phyloP scores from a whole-genome alignment of 257 asterid species.

The Capsicum baccatum region DNA sequence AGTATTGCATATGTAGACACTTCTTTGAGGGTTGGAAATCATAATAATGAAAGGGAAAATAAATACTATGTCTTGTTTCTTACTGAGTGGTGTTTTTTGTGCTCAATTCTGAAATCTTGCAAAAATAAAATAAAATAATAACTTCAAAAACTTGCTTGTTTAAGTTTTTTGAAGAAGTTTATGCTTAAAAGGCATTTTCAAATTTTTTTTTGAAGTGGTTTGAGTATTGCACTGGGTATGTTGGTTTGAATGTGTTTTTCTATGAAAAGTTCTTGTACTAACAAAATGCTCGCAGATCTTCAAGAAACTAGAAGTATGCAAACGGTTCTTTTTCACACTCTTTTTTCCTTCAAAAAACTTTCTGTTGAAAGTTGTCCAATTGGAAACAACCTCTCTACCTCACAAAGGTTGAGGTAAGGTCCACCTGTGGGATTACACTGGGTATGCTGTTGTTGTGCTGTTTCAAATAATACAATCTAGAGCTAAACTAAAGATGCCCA shows the following conservation, averaged over 20 bases:
- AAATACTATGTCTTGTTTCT: too few relatives aligned
- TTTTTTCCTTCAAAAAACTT: neutral
- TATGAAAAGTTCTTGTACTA: neutral
- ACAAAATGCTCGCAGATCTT: neutral
- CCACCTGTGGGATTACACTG: too few relatives aligned
- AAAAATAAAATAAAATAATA: neutral
- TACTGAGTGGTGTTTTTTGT: neutral
- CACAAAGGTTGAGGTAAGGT: too few relatives aligned
- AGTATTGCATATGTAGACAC: neutral
- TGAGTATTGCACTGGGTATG: neutral
- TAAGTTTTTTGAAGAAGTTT: neutral
- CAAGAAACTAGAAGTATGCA: neutral
- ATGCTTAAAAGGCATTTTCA: neutral
- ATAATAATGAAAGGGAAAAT: neutral
- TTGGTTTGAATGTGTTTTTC: neutral
- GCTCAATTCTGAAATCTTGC: constrained; percentile 13
- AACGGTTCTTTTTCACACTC: neutral
- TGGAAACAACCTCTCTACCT: too few relatives aligned
- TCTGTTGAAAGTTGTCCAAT: neutral
- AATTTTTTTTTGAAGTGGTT: neutral
- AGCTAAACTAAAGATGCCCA: constrained; percentile 1
- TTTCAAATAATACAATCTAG: neutral
- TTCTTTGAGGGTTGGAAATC: neutral
- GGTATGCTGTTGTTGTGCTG: neutral
- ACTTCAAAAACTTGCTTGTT: constrained; percentile 8